Evolutionary conservation across 805 yeast genomes (phyloP), one percentile per base, ranked within the genome.

Genomic region (Candida boleticola): DNA sequence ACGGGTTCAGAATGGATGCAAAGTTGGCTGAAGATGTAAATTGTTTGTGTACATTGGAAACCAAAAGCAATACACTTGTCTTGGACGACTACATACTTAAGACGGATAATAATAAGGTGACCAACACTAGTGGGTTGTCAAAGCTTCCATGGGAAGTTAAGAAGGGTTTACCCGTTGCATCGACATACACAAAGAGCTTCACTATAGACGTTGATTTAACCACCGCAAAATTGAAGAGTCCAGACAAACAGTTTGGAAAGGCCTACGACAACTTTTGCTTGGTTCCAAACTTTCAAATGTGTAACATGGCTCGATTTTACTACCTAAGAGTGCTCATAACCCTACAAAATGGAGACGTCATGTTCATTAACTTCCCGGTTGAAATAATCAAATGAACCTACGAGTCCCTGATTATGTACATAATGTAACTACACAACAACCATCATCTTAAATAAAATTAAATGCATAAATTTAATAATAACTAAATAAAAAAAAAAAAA

Each of bases 211-310:
- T 57, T 11, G 47, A 57, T 44, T 39, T 54, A 29, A 45, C 46
- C 16, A 51, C 60, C 6, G 37, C 44, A 11, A 20, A 14, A 4
- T 18, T 49, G 33, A 52, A 52, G 33, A 40, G 47, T 23, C 38
- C 48, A n/a, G 53, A 53, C 33, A 33, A 26, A 42, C 9, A 4
- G 17, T 14, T 10, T 17, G 17, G n/a, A 26, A 39, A 42, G 32
- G 45, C 50, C 3, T 61, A 46, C 23, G 64, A 66, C 36, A 39
- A 47, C 17, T 64, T 58, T 40, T 53, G 57, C 33, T 49, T 68
- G 29, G 67, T 65, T 17, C 73, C 74, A 11, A 57, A 59, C 39
- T 68, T 68, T 50, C 74, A 68, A 44, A 53, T 59, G 19, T 68
- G 74, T 44, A 48, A 51, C 35, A 33, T 63, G 43, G 54, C 60